These are phyloP conservation scores for Diplodia mutila DNA, from an alignment of 2,329 filamentous ascomycete species.

Conservation along the genomic window DNA sequence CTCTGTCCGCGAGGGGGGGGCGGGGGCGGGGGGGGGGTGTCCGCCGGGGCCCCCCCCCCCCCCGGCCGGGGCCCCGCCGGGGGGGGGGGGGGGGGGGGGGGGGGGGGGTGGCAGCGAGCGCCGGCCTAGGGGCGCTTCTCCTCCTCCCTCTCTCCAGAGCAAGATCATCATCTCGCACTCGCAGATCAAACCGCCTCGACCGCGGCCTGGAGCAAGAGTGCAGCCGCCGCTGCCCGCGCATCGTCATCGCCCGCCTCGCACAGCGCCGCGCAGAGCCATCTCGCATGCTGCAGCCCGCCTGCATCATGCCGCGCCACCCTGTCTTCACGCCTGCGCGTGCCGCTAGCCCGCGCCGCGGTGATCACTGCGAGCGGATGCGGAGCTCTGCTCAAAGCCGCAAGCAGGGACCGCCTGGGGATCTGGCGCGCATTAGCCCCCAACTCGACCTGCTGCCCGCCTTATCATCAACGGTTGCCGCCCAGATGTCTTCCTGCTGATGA, in stretches of 20 bases:
- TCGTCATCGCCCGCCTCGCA: not conserved
- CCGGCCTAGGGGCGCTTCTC: not conserved
- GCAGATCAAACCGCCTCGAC: slow-evolving; percentile 20
- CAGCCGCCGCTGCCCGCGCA: not conserved
- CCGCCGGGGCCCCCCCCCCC: too few relatives aligned
- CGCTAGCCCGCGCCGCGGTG: not conserved
- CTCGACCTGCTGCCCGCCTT: not conserved
- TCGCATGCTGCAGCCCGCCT: slow-evolving; percentile 15
- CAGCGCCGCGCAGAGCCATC: slow-evolving; percentile 5
- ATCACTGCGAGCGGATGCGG: slow-evolving; percentile 11
- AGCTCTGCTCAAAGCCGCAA: not conserved
- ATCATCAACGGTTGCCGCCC: not conserved
- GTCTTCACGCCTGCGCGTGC: slow-evolving; percentile 8
- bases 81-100: too few relatives aligned
- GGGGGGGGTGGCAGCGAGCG: not conserved
- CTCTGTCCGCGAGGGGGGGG: too few relatives aligned
- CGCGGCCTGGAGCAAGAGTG: not conserved
- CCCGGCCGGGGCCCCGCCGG: too few relatives aligned
- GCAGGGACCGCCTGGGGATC: not conserved
- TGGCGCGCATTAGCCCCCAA: not conserved
- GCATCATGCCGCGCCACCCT: slow-evolving; percentile 11
- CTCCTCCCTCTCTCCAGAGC: not conserved
- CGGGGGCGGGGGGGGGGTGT: too few relatives aligned
- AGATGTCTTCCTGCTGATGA: not conserved
- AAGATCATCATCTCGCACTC: slow-evolving; percentile 14